A percentile compares a stretch with the other conserved stretches of the same genome.
These are phyloP conservation scores for Xylaria longipes DNA, from an alignment of 495 filamentous ascomycete species.

Conservation along the genomic window DNA sequence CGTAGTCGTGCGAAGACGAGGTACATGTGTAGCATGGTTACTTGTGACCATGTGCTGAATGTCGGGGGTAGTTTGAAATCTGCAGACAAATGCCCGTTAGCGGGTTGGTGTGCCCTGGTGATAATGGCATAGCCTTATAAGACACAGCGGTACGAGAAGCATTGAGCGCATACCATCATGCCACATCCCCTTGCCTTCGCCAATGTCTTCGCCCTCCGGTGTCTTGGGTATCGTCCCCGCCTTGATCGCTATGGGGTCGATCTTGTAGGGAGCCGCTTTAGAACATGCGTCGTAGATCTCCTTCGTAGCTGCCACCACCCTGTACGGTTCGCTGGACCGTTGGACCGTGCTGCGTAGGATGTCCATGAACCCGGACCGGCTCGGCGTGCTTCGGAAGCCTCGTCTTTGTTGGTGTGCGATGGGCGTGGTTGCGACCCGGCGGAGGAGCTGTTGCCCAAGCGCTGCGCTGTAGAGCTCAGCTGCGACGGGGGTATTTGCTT, in stretches of 20 bases:
- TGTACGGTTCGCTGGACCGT: conserved; percentile 68
- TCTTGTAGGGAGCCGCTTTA: conserved; percentile 74
- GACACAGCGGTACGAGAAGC: conserved; percentile 15
- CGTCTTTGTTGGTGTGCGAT: conserved; percentile 29
- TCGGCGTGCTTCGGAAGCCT: conserved; percentile 32
- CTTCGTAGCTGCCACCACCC: conserved; percentile 79
- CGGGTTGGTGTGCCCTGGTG: neutral
- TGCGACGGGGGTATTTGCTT: conserved; percentile 28
- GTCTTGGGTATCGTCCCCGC: conserved; percentile 66
- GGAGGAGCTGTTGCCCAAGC: conserved; percentile 25
- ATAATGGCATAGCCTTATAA: neutral
- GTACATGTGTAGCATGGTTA: conserved; percentile 96
- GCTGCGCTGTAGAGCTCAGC: conserved; percentile 31
- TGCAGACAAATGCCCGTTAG: conserved; percentile 32
- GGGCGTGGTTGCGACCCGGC: conserved; percentile 5
- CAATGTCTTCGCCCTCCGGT: conserved; percentile 77
- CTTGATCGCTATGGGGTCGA: conserved; percentile 63
- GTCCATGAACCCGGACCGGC: conserved; percentile 28
- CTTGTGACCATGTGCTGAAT: conserved; percentile 93
- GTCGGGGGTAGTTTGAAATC: conserved; percentile 74
- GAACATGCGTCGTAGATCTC: conserved; percentile 79
- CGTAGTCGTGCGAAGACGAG: conserved; percentile 87
- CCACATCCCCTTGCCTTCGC: conserved; percentile 80
- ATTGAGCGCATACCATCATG: conserved; percentile 67
- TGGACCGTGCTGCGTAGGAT: conserved; percentile 32